Evolutionary conservation across 306 rosid genomes (phyloP), one percentile per base, ranked within the genome.

Genomic region (Malus fusca): DNA sequence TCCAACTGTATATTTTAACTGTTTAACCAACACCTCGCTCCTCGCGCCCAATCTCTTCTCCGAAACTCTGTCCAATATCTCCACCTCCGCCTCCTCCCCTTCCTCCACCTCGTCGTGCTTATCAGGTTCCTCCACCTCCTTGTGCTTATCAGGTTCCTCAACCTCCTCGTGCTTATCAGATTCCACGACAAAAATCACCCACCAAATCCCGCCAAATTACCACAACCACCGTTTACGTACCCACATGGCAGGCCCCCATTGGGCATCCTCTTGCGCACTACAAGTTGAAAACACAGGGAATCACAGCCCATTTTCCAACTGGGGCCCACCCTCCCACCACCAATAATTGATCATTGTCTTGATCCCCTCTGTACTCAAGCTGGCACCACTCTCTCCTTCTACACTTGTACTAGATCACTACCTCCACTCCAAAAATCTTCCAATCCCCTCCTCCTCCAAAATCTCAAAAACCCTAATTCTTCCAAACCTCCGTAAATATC

Each of bases 321-420:
- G 3, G 72, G 78, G 10, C 77, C 90, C 82, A 85, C 74, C 82
- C 48, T 28, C 7, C 68, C 82, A 72, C 80, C 85, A 62, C 88
- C 94, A 91, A 88, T 91, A 89, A 91, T 91, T 91, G 91, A 88
- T 90, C 86, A 79, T 75, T 76, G 89, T 78, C 75, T 85, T 37
- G 81, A 86, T 79, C 88, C 87, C 65, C 69, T 79, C 92, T 86
- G 95, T 84, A 64, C 74, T 81, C 89, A 77, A 84, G 88, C 90
- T 88, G 95, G 83, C 95, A 88, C 83, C 75, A 26, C 66, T 59
- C 77, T 77, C 81, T 71, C 75, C 79, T 58, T 43, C 71, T 9
- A 18, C 80, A 18, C 52, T 56, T 22, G 42, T 10, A 25, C 58
- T 33, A 56, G 44, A 6, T n/a, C 68, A 23, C 79, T 74, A 30